These are phyloP conservation scores for Pyrus hybrid DNA, from an alignment of 331 rosid genomes.

Conservation along the genomic window DNA sequence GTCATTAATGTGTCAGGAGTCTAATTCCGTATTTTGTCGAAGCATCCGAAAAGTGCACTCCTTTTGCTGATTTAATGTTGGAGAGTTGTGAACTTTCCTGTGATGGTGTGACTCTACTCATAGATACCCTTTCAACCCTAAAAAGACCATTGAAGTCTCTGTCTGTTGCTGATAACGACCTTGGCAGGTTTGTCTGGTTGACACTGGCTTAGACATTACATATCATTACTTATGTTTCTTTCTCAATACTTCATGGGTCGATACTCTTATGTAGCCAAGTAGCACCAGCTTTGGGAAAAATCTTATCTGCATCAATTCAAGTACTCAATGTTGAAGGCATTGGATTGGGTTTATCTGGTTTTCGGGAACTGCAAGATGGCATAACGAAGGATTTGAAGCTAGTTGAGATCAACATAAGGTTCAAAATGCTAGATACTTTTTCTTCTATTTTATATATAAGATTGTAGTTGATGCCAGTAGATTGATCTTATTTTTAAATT, in stretches of 20 bases:
- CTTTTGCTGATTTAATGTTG: conserved; percentile 44
- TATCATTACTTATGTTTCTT: conserved; percentile 7
- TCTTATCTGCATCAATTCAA: conserved; percentile 46
- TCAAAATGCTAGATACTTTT: conserved; percentile 7
- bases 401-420: conserved; percentile 24
- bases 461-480: not conserved
- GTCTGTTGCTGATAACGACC: conserved; percentile 74
- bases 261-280: conserved; percentile 45
- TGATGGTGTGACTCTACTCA: conserved; percentile 49
- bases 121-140: conserved; percentile 44
- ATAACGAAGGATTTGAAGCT: conserved; percentile 10
- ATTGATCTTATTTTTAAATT: conserved; percentile 12
- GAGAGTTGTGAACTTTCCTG: conserved; percentile 63
- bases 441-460: not conserved
- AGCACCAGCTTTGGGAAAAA: conserved; percentile 55
- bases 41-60: conserved; percentile 41
- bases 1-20: conserved; percentile 6
- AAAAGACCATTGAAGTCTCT: conserved; percentile 61
- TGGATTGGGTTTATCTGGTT: conserved; percentile 64
- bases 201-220: conserved; percentile 7
- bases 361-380: conserved; percentile 46
- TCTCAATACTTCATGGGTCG: conserved; percentile 11
- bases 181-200: conserved; percentile 66
- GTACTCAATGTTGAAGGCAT: conserved; percentile 54
- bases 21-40: conserved; percentile 53